phyloP scores from a whole-genome alignment of 176 grass and related monocot species.

The Oryza officinalis region DNA sequence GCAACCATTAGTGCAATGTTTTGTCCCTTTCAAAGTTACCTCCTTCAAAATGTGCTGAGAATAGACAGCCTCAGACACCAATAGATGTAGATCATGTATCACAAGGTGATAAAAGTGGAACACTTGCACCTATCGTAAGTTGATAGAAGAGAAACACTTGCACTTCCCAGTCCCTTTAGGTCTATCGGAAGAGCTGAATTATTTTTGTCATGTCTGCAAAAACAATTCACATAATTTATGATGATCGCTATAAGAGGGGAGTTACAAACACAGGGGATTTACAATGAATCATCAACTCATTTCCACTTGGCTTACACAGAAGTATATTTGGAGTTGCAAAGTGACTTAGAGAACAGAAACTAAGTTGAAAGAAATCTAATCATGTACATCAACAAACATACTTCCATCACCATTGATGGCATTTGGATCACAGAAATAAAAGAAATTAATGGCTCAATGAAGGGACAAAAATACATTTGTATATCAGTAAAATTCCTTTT shows the following conservation, averaged over 20 bases:
- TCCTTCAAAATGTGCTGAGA: background rate
- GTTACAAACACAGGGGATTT: background rate
- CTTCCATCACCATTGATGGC: background rate
- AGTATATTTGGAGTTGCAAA: background rate
- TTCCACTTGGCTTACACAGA: background rate
- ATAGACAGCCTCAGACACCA: background rate
- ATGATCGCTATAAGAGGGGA: background rate
- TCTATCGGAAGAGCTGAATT: background rate
- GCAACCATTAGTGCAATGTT: background rate
- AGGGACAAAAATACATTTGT: background rate
- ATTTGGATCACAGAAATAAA: background rate
- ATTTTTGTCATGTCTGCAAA: background rate
- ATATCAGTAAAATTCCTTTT: background rate
- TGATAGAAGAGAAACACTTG: too few species aligned
- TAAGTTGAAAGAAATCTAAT: background rate
- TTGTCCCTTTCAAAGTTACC: background rate
- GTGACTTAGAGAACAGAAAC: background rate
- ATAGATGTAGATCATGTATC: background rate
- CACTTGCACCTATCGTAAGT: too few species aligned
- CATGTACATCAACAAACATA: background rate
- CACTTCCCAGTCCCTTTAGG: background rate
- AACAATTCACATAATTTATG: background rate
- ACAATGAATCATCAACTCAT: background rate
- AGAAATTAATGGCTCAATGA: background rate
- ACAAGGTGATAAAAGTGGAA: too few species aligned